A percentile compares a stretch with the other conserved stretches of the same genome.
phyloP scores from a whole-genome alignment of 2,329 filamentous ascomycete genomes.

The Aaosphaeria pasadenensis region DNA sequence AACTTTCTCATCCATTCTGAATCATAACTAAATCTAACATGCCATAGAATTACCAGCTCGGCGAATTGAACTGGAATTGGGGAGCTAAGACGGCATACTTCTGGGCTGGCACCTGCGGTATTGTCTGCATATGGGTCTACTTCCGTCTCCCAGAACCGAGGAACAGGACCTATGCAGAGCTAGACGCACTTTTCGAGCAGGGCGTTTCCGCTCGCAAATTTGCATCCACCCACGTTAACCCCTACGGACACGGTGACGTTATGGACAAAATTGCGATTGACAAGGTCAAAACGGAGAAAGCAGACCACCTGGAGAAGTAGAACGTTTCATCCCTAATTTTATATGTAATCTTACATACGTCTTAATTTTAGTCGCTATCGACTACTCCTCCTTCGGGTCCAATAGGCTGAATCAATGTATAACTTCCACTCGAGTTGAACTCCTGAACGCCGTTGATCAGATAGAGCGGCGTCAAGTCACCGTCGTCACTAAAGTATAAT shows the following conservation, averaged over 20 bases:
- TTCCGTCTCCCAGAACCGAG: slow-evolving; percentile 77
- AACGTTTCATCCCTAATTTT: too few species aligned
- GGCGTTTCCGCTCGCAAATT: slow-evolving; percentile 12
- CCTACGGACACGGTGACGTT: slow-evolving; percentile 2
- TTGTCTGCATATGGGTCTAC: slow-evolving; percentile 75
- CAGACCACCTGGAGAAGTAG: too few species aligned
- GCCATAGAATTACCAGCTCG: slow-evolving; percentile 21
- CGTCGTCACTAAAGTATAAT: slow-evolving; percentile 49
- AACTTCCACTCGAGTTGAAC: slow-evolving; percentile 31
- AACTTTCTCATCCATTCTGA: neutral
- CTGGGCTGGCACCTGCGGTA: slow-evolving; percentile 75
- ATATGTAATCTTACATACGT: too few species aligned
- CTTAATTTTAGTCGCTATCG: too few species aligned
- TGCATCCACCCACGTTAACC: slow-evolving; percentile 4
- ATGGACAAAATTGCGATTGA: neutral
- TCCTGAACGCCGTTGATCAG: slow-evolving; percentile 49
- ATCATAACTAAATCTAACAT: neutral
- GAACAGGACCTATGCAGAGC: slow-evolving; percentile 78
- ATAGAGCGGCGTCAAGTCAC: slow-evolving; percentile 46
- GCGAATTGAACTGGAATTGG: slow-evolving; percentile 65
- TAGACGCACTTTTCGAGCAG: slow-evolving; percentile 77
- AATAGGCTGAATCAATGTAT: slow-evolving; percentile 44
- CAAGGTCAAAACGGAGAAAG: too few species aligned
- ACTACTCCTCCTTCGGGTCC: too few species aligned
- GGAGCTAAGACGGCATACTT: slow-evolving; percentile 83